Percentiles rank a stretch among this genome's conserved stretches.
Evolutionary conservation across 768 basidiomycete species (phyloP).

Genomic region (Kwoniella newhampshirensis): DNA sequence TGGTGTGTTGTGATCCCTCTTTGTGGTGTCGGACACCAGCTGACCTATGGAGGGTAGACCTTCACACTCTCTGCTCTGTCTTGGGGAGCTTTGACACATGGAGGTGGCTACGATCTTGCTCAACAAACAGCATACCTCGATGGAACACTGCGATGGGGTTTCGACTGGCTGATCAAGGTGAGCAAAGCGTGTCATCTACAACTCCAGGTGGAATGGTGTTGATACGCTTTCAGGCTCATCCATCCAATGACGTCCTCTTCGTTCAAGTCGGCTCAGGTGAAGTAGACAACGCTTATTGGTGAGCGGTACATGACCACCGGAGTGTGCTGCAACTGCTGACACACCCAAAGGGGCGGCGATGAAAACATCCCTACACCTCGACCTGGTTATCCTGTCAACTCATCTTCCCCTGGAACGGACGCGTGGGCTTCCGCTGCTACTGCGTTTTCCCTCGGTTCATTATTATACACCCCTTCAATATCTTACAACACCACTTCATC

Average conservation of each 20-base stretch:
- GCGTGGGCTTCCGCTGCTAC: slow-evolving; percentile 79
- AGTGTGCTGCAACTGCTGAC: not conserved
- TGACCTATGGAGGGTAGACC: slow-evolving; percentile 57
- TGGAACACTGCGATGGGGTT: slow-evolving; percentile 82
- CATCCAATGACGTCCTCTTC: slow-evolving; percentile 67
- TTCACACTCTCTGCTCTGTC: slow-evolving; percentile 80
- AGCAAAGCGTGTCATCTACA: slow-evolving; percentile 22
- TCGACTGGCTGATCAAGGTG: slow-evolving; percentile 89
- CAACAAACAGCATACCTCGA: slow-evolving; percentile 92
- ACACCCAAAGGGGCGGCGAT: slow-evolving; percentile 56
- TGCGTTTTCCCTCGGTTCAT: slow-evolving; percentile 82
- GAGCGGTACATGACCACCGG: slow-evolving; percentile 52
- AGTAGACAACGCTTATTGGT: slow-evolving; percentile 81
- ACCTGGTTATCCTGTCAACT: slow-evolving; percentile 74
- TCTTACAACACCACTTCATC: slow-evolving; percentile 60
- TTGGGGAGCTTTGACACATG: slow-evolving; percentile 85
- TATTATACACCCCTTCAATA: slow-evolving; percentile 66
- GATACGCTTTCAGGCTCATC: slow-evolving; percentile 67
- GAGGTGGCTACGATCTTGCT: slow-evolving; percentile 77
- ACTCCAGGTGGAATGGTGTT: not conserved
- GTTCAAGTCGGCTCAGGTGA: slow-evolving; percentile 71
- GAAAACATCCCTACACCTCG: slow-evolving; percentile 70
- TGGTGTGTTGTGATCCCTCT: slow-evolving; percentile 58
- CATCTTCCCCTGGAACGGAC: slow-evolving; percentile 79
- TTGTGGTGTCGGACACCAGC: not conserved